Base-by-base conservation (phyloP, 768 basidiomycete species). In the Serendipita indica region DNA sequence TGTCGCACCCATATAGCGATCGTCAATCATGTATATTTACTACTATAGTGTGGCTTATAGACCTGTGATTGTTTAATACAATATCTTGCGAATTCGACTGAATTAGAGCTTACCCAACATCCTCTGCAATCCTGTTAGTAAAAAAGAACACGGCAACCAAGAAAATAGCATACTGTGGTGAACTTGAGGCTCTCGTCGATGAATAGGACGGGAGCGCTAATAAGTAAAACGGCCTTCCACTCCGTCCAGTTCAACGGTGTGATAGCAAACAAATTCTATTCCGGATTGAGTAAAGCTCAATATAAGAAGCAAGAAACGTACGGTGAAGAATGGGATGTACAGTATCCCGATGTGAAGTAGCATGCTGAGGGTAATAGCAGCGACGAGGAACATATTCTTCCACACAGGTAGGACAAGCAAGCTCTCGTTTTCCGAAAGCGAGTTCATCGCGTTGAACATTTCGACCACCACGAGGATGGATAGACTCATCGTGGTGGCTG, bases 401-500 rank as follows among this genome's bases (percentile, higher is more conserved):
- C 94, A 99, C 22, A 96, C 70, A 2, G 94, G 94, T 41, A 99
- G 73, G 32, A 79, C 77, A 56, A 99, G 72, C 61, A 99, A 72
- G 61, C 87, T 89, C 74, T 97, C 94, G 70, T 96, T 97, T 73
- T 99, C 94, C 18, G 91, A 94, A 22, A 99, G 75, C 59, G 93
- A 97, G 72, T 98, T 98, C 86, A 92, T 90, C 33, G 89, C 90
- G 71, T 94, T 94, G 75, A 91, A 91, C 90, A 94, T 94, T 72
- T 94, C 90, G 58, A 94, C 82, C 1, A 85, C 92, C 59, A 99
- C 94, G 52, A 99, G 78, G 66, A 98, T 91, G 27, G 94, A 97
- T 33, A 99, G 74, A 63, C 89, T 93, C 79, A 98, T 89, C 20
- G 94, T 99, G 60, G 93, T 96, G 2, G 93, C 94, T 14, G 79